These are phyloP conservation scores for Lactuca saligna DNA, from an alignment of 129 eudicot species.

Conservation along the genomic window DNA sequence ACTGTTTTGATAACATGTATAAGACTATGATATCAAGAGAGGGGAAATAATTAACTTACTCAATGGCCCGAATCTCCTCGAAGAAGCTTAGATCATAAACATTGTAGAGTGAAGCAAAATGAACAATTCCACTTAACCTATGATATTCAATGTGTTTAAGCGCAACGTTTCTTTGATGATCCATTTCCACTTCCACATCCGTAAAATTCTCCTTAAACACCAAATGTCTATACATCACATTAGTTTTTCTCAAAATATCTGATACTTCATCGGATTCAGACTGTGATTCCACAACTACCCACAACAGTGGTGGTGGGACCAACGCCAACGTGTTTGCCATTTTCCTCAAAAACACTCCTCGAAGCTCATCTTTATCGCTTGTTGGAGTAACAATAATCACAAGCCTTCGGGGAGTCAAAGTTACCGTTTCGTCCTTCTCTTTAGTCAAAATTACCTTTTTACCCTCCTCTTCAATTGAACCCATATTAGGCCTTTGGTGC, in stretches of 20 bases:
- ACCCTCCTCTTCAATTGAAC: neutral
- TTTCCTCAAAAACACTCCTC: conserved; percentile 54
- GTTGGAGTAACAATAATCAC: conserved; percentile 80
- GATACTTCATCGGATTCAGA: conserved; percentile 62
- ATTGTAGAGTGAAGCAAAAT: conserved; percentile 79
- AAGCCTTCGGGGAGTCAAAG: conserved; percentile 49
- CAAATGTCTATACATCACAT: conserved; percentile 93
- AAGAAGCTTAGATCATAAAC: conserved; percentile 94
- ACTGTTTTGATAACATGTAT: neutral
- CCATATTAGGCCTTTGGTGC: conserved; percentile 27
- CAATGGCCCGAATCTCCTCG: conserved; percentile 79
- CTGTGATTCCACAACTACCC: conserved; percentile 82
- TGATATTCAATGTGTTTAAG: conserved; percentile 94
- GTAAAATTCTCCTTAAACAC: conserved; percentile 84
- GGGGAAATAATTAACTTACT: conserved; percentile 49
- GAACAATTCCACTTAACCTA: conserved; percentile 85
- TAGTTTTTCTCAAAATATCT: conserved; percentile 66
- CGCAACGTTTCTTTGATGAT: conserved; percentile 80
- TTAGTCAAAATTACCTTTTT: conserved; percentile 2
- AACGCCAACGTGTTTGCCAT: conserved; percentile 65
- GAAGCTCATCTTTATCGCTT: conserved; percentile 45
- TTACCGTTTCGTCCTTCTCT: conserved; percentile 11
- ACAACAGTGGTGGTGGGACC: conserved; percentile 72
- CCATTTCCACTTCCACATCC: conserved; percentile 60
- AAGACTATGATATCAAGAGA: neutral